Base-by-base conservation (phyloP, 805 yeast species). In the Scheffersomyces amazonensis region DNA sequence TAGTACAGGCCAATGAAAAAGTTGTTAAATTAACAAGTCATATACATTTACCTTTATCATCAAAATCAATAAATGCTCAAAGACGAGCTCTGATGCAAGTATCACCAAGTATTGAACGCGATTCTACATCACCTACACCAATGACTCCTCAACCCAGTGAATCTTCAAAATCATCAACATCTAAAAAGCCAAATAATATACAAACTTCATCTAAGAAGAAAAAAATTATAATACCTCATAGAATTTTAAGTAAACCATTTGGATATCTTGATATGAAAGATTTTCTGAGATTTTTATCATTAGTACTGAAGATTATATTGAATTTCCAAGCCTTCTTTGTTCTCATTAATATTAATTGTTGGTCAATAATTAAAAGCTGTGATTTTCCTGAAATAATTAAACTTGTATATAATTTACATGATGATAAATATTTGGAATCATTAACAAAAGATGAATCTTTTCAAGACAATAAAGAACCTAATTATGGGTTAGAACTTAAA, bases 221-320 rank as follows among this genome's bases (percentile, higher is more conserved):
- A 58, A 53, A 40, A 46, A 58, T 66, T 8, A 56, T 69, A 7
- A 59, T 68, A 5, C 73, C 75, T 1, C 73, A 69, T 41, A 60
- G 60, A 41, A 64, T 69, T n/a, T 53, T 69, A 31, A 60, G 55
- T 41, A 64, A 66, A 36, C 73, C 73, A 10, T 63, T 69, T 42
- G 52, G 60, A 23, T 62, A 62, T 37, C 50, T 69, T 21, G 49
- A 64, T 18, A 52, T 64, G 13, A 57, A 57, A 37, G 74, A 69
- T 42, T 66, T 62, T 39, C 48, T 66, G 33, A 53, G 50, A 40
- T 66, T 69, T 37, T 50, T 69, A 5, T 54, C 60, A 44, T 44
- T 66, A 0, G 50, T 69, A 5, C 73, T 64, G 4, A 66, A 68
- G 41, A 55, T 69, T 4, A 34, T 69, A 2, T 49, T 58, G 21